Conservation (phyloP, 2,329 filamentous ascomycete species). For the Colletotrichum karsti region DNA sequence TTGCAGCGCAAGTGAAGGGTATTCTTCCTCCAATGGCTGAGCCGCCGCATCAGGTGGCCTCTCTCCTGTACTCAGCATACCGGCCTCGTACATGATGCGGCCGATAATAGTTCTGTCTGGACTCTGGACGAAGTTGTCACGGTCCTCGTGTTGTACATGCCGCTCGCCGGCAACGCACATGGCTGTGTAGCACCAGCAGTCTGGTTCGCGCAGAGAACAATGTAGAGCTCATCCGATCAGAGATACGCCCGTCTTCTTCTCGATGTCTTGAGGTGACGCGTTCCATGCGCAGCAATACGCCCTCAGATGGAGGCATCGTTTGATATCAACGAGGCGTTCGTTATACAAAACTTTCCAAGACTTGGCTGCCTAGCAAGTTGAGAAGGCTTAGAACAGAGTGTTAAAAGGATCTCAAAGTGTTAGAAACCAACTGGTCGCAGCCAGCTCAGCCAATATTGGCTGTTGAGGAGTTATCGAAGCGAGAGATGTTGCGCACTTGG, state of each 20-base stretch:
- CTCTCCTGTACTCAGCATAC: background rate
- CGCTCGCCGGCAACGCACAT: slow-evolving; percentile 17
- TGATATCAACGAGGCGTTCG: slow-evolving; percentile 1
- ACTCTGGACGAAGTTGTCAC: slow-evolving; percentile 12
- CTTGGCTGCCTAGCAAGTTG: background rate
- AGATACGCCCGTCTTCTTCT: background rate
- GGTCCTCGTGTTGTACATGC: background rate
- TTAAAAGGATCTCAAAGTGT: background rate
- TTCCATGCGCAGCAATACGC: background rate
- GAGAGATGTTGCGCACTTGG: no score
- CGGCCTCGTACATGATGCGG: background rate
- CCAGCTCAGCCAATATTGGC: background rate
- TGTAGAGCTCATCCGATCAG: background rate
- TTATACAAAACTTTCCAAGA: background rate
- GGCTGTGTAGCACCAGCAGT: slow-evolving; percentile 1
- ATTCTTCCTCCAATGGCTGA: background rate
- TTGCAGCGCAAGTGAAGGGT: background rate
- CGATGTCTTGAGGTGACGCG: slow-evolving; percentile 2
- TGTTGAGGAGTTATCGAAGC: background rate
- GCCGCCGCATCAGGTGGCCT: no score
- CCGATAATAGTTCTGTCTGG: background rate
- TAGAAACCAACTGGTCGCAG: background rate
- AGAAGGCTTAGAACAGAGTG: no score
- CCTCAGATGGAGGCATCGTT: background rate
- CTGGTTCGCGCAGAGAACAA: background rate